Evolutionary conservation across 1,139 yeast species (phyloP), one percentile per base, ranked within the genome.

Genomic region (Taphrina confusa): DNA sequence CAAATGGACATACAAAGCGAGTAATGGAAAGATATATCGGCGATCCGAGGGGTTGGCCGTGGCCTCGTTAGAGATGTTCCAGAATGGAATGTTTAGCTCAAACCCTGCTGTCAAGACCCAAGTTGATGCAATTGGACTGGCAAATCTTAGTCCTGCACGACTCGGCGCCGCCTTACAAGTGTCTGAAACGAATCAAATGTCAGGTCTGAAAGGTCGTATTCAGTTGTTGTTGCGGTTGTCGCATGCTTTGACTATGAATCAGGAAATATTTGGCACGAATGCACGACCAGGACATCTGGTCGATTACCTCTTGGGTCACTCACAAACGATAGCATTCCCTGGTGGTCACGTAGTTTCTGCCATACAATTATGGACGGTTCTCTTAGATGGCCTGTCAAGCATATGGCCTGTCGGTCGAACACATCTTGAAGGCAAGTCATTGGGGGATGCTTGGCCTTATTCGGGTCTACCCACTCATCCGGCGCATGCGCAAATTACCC

Each of bases 11-110:
- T 82, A 73, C 66, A 66, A 63, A 3, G 71, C 71, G 12, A 69
- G 64, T 0, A 70, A 68, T 6, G 68, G 69, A 23, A 71, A 68
- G 3, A 67, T 70, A 27, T 69, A 69, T 61, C 69, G 69, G 30
- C 75, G 85, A 68, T 78, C 83, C 18, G 86, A 82, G 70, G 86
- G 86, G 2, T 72, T 81, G 58, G 85, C 85, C 2, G 78, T 82
- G 44, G 85, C 83, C 0, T 76, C 82, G 22, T 73, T 78, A 60
- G 75, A 81, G 65, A 74, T 82, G 79, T 82, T 81, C 68, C 70
- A 69, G n/a, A 65, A 69, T 8, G 85, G 85, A 0, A 65, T 65
- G 18, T 75, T 82, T 52, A 77, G 83, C 20, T 64, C 68, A 11
- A 70, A 70, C 56, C 60, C 68, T 1, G 62, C 65, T 18, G 58